A percentile compares a stretch with the other conserved stretches of the same genome.
phyloP scores from a whole-genome alignment of 768 basidiomycete species.

The Rhodotorula kratochvilovae region DNA sequence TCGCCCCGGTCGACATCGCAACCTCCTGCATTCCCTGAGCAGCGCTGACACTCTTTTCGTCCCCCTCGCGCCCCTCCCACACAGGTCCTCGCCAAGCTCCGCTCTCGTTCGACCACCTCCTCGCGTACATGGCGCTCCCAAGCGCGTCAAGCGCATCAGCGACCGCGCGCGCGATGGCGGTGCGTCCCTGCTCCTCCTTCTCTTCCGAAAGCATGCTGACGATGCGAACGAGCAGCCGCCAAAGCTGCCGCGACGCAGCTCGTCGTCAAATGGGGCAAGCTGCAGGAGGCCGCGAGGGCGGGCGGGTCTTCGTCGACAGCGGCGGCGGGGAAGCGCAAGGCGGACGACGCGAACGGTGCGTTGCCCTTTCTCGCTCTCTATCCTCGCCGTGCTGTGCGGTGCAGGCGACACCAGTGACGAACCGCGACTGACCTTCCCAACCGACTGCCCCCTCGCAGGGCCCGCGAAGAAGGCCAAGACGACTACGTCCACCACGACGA shows the following conservation, averaged over 20 bases:
- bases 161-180: conserved; percentile 15
- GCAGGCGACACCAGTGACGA: too few relatives aligned
- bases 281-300: conserved; percentile 4
- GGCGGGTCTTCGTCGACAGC: background rate
- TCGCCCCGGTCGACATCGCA: background rate
- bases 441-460: background rate
- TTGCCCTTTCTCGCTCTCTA: background rate
- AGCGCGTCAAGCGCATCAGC: conserved; percentile 1
- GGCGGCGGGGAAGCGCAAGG: conserved; percentile 11
- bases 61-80: background rate
- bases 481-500: background rate
- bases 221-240: background rate
- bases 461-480: conserved; percentile 26
- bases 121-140: background rate
- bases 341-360: background rate
- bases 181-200: background rate
- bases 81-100: conserved; percentile 27
- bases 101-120: conserved; percentile 3
- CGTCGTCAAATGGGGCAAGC: conserved; percentile 14
- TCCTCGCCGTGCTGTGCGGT: too few relatives aligned
- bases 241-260: conserved; percentile 13
- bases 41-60: background rate
- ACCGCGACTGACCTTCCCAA: background rate
- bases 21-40: background rate
- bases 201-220: background rate